Conservation (phyloP, 495 filamentous ascomycete genomes). For the Monascus purpureus region DNA sequence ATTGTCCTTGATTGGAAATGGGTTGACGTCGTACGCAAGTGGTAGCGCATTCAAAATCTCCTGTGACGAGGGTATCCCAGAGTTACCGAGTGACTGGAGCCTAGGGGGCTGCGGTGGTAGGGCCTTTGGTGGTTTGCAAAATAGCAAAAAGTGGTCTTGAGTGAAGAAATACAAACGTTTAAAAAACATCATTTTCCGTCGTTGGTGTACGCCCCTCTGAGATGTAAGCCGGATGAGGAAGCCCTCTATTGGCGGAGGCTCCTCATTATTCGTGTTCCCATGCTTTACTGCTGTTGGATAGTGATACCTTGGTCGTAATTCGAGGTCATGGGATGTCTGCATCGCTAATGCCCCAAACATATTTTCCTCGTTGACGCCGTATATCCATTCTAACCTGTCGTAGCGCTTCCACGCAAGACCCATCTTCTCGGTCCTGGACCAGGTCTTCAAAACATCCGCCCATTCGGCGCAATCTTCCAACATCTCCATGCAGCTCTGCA, state of each 20-base stretch:
- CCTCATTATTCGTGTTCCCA: slow-evolving; percentile 27
- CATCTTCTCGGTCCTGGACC: slow-evolving; percentile 48
- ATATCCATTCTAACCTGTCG: slow-evolving; percentile 62
- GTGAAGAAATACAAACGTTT: slow-evolving; percentile 60
- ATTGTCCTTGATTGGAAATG: slow-evolving; percentile 41
- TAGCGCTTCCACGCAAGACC: slow-evolving; percentile 67
- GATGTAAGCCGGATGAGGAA: slow-evolving; percentile 59
- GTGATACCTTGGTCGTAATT: slow-evolving; percentile 56
- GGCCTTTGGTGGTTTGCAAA: slow-evolving; percentile 51
- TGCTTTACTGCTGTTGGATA: slow-evolving; percentile 42
- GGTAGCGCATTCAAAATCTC: slow-evolving; percentile 45
- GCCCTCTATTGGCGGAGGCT: slow-evolving; percentile 56
- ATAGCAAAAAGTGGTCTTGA: slow-evolving; percentile 54
- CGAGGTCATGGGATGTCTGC: slow-evolving; percentile 59
- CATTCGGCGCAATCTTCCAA: slow-evolving; percentile 46
- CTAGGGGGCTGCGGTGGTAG: slow-evolving; percentile 53
- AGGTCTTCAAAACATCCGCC: slow-evolving; percentile 44
- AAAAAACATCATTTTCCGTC: slow-evolving; percentile 51
- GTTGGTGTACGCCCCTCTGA: slow-evolving; percentile 45
- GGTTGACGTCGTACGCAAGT: slow-evolving; percentile 49
- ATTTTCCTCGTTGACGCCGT: slow-evolving; percentile 52
- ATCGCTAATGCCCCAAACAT: slow-evolving; percentile 69
- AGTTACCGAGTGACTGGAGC: slow-evolving; percentile 21
- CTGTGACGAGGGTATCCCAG: slow-evolving; percentile 38
- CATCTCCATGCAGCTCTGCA: slow-evolving; percentile 44